Evolutionary conservation across 2,329 filamentous ascomycete genomes (phyloP).

Genomic region (Pestalotiopsis sp.): DNA sequence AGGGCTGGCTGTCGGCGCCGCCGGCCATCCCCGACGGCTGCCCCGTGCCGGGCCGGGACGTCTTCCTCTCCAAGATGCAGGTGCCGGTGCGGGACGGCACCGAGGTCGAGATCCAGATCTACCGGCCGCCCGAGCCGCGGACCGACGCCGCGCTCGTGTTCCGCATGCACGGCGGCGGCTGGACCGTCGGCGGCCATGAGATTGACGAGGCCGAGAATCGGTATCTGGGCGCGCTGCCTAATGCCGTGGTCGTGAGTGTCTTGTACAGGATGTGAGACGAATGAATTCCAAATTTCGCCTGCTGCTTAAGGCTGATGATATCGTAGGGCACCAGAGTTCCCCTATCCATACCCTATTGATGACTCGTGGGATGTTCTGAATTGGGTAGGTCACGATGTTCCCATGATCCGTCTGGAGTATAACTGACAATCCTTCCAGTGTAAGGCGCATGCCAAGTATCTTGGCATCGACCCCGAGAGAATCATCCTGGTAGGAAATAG

Average conservation of each 20-base stretch:
- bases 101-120: slow-evolving; percentile 37
- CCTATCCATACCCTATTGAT: slow-evolving; percentile 50
- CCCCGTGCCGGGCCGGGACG: slow-evolving; percentile 36
- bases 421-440: slow-evolving; percentile 35
- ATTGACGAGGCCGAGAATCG: slow-evolving; percentile 38
- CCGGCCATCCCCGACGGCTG: slow-evolving; percentile 29
- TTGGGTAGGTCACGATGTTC: slow-evolving; percentile 33
- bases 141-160: slow-evolving; percentile 30
- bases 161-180: slow-evolving; percentile 40
- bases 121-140: slow-evolving; percentile 28
- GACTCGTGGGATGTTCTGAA: slow-evolving; percentile 52
- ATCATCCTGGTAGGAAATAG: slow-evolving; percentile 52
- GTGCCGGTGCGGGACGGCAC: slow-evolving; percentile 36
- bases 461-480: slow-evolving; percentile 34
- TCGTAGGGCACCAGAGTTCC: slow-evolving; percentile 51
- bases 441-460: slow-evolving; percentile 45
- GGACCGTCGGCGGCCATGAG: slow-evolving; percentile 35
- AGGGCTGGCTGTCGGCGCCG: slow-evolving; percentile 25
- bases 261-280: slow-evolving; percentile 37
- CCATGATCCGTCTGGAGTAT: slow-evolving; percentile 23
- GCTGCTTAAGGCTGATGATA: background rate
- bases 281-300: background rate
- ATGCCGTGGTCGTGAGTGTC: slow-evolving; percentile 39
- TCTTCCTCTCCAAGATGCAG: slow-evolving; percentile 29
- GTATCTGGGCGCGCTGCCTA: slow-evolving; percentile 32